Evolutionary conservation across 345 rosid species (phyloP).

Genomic region (Acer saccharum): DNA sequence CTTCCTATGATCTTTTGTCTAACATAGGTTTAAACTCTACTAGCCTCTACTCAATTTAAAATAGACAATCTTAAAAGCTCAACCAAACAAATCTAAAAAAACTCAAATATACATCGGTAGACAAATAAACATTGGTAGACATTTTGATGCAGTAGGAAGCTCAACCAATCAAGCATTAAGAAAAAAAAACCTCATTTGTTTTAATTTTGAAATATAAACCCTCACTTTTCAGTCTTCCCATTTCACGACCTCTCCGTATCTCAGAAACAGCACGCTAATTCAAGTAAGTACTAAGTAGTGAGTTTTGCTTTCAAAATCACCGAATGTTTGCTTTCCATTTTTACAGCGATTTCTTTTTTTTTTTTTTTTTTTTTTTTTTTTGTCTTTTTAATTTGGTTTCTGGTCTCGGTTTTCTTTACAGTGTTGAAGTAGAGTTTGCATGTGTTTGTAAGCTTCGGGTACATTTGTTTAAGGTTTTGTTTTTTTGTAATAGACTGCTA

Average conservation of each 20-base stretch:
- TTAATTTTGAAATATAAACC: no score
- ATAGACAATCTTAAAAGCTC: no score
- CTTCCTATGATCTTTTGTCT: no score
- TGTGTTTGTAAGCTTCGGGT: background rate
- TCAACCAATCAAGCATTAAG: no score
- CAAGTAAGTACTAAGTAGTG: background rate
- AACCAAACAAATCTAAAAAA: no score
- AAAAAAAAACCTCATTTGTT: no score
- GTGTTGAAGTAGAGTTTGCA: background rate
- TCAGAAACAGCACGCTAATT: background rate
- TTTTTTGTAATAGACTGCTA: background rate
- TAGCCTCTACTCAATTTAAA: no score
- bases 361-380: background rate
- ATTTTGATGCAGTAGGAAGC: no score
- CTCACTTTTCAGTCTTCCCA: no score
- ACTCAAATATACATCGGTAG: no score
- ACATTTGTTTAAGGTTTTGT: background rate
- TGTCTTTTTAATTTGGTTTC: background rate
- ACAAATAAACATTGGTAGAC: no score
- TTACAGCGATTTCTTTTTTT: background rate
- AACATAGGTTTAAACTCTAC: no score
- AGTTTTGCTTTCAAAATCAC: background rate
- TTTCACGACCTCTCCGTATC: background rate
- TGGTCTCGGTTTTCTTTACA: background rate
- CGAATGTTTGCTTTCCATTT: background rate